Evolutionary conservation across 768 basidiomycete species (phyloP).

Genomic region (Tremella mesenterica): DNA sequence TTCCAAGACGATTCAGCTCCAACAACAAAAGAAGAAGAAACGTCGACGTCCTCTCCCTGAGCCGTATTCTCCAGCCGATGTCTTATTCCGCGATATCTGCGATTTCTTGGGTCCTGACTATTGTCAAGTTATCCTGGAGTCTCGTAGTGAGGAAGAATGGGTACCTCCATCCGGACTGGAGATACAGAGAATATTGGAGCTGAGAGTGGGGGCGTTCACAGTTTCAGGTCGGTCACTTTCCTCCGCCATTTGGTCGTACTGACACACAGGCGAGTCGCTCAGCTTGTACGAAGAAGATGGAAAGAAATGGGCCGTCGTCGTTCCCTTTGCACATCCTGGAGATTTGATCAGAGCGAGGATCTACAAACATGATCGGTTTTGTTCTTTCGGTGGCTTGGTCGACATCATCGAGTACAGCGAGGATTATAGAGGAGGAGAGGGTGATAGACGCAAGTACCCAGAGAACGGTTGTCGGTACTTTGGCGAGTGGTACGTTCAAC

Average conservation of each 20-base stretch:
- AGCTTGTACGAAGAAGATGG: conserved; percentile 61
- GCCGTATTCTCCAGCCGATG: conserved; percentile 62
- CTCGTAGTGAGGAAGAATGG: conserved; percentile 50
- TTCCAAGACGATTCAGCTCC: not conserved
- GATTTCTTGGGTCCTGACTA: conserved; percentile 57
- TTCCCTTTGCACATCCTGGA: conserved; percentile 75
- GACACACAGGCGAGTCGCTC: conserved; percentile 21
- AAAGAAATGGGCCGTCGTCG: conserved; percentile 63
- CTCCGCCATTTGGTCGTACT: conserved; percentile 42
- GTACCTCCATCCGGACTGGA: conserved; percentile 51
- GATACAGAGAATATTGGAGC: conserved; percentile 51
- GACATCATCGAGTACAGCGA: conserved; percentile 35
- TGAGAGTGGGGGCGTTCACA: conserved; percentile 58
- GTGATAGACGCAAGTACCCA: conserved; percentile 59
- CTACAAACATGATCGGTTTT: conserved; percentile 57
- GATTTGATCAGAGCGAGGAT: conserved; percentile 68
- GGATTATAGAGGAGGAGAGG: conserved; percentile 30
- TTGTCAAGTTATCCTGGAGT: conserved; percentile 51
- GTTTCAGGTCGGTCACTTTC: conserved; percentile 51
- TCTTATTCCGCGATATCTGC: conserved; percentile 63
- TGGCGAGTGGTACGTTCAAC: conserved; percentile 55
- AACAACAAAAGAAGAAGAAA: conserved; percentile 29
- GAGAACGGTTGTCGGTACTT: conserved; percentile 77
- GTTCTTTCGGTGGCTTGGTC: conserved; percentile 60
- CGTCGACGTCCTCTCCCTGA: conserved; percentile 51